Percentiles rank a stretch among this genome's conserved stretches.
phyloP scores from a whole-genome alignment of 176 grass and related monocot genomes.

The Thinopyrum elongatum region DNA sequence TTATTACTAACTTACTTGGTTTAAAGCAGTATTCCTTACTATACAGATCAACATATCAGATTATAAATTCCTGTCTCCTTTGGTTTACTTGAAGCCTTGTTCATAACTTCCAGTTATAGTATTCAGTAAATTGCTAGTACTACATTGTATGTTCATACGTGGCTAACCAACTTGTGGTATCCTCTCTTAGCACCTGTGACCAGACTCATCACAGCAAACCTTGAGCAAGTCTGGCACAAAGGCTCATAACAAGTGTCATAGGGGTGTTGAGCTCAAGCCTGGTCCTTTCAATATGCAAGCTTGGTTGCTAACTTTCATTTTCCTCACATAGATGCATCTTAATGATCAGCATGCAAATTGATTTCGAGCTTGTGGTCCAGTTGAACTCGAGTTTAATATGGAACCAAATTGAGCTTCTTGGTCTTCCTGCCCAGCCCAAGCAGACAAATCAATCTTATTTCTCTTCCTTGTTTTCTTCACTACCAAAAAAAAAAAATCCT shows the following conservation, averaged over 20 bases:
- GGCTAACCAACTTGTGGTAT: background rate
- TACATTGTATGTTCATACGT: background rate
- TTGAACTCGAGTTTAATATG: background rate
- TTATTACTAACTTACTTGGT: background rate
- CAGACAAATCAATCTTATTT: background rate
- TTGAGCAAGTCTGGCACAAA: background rate
- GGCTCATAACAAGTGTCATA: background rate
- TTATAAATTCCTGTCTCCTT: background rate
- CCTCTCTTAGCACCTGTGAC: background rate
- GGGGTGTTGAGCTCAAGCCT: background rate
- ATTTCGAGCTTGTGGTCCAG: background rate
- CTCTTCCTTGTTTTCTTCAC: slow-evolving; percentile 14
- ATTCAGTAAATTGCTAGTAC: background rate
- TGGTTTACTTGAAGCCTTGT: background rate
- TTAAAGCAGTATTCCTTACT: background rate
- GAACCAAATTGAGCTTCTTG: slow-evolving; percentile 12
- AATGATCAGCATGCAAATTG: background rate
- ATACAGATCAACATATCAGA: background rate
- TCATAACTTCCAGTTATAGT: background rate
- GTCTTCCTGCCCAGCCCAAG: background rate
- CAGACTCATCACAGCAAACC: background rate
- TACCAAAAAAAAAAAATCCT: background rate
- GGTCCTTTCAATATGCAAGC: background rate
- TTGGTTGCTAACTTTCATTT: background rate
- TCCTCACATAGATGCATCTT: background rate